phyloP scores from a whole-genome alignment of 371 early-diverging fungal species.

The Rhizopus microsporus region DNA sequence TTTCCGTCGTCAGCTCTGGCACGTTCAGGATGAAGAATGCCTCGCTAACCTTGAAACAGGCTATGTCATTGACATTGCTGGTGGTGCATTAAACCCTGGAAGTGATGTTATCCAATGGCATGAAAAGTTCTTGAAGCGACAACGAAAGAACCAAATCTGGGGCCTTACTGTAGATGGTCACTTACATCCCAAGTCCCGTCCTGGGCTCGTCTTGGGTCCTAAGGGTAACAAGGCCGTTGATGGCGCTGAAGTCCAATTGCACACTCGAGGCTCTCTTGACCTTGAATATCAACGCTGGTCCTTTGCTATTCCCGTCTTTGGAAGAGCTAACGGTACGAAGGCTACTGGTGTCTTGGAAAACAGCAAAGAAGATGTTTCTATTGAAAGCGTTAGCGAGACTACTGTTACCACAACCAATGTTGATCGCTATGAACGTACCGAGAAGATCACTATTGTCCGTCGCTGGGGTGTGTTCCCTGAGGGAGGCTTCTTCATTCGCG shows the following conservation, averaged over 20 bases:
- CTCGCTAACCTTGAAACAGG: conserved; percentile 51
- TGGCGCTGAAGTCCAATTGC: conserved; percentile 30
- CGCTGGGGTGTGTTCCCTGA: conserved; percentile 52
- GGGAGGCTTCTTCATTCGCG: conserved; percentile 42
- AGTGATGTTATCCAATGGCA: conserved; percentile 39
- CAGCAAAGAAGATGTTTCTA: conserved; percentile 12
- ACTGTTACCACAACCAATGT: conserved; percentile 15
- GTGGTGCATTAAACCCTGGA: conserved; percentile 37
- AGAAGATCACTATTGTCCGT: conserved; percentile 33
- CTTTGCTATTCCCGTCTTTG: conserved; percentile 41
- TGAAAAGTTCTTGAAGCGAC: conserved; percentile 32
- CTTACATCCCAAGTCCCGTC: conserved; percentile 34
- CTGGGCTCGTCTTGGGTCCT: conserved; percentile 36
- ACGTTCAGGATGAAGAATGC: conserved; percentile 50
- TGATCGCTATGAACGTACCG: conserved; percentile 31
- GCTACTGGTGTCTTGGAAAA: conserved; percentile 12
- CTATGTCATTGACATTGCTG: conserved; percentile 54
- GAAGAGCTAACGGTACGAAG: conserved; percentile 15
- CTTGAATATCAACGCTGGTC: conserved; percentile 37
- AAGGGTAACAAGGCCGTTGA: conserved; percentile 25
- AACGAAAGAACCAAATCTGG: conserved; percentile 48
- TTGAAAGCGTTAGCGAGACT: conserved; percentile 25
- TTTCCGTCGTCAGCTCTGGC: conserved; percentile 58
- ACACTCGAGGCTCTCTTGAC: conserved; percentile 36
- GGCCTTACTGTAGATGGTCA: conserved; percentile 48